Conservation (phyloP, 2,329 filamentous ascomycete species). For the Colletotrichum magnum region DNA sequence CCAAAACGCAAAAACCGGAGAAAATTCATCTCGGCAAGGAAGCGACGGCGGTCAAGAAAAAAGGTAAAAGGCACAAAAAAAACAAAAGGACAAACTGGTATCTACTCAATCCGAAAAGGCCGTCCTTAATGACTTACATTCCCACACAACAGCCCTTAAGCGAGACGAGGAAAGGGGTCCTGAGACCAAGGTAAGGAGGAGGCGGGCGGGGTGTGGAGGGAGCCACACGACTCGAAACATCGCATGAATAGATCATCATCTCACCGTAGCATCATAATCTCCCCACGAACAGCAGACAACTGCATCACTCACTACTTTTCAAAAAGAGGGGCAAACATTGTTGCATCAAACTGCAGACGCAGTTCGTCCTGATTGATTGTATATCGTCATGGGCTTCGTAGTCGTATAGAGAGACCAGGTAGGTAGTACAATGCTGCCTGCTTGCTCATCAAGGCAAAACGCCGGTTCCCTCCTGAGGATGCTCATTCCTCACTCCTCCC, state of each 20-base stretch:
- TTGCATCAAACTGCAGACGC: too few relatives aligned
- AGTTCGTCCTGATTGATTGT: neutral
- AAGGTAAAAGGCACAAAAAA: too few relatives aligned
- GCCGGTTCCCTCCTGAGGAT: conserved; percentile 2
- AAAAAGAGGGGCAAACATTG: too few relatives aligned
- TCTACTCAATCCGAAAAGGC: too few relatives aligned
- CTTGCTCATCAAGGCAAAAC: conserved; percentile 17
- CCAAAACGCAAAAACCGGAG: neutral
- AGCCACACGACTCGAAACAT: neutral
- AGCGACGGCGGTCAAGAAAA: too few relatives aligned
- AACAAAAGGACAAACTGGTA: too few relatives aligned
- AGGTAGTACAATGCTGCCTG: neutral
- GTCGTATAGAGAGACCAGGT: neutral
- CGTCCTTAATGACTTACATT: too few relatives aligned
- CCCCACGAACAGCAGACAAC: conserved; percentile 12
- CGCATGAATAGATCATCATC: neutral
- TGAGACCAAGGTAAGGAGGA: too few relatives aligned
- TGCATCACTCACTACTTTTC: neutral
- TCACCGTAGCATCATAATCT: conserved; percentile 19
- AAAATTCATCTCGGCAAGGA: neutral
- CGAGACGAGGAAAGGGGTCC: too few relatives aligned
- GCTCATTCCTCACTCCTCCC: neutral
- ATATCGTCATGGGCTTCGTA: conserved; percentile 18
- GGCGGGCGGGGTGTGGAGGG: neutral
- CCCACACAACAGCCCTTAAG: too few relatives aligned